A percentile compares a stretch with the other conserved stretches of the same genome.
Conservation (phyloP, 2,329 filamentous ascomycete genomes). For the Venturiaceae sp. region DNA sequence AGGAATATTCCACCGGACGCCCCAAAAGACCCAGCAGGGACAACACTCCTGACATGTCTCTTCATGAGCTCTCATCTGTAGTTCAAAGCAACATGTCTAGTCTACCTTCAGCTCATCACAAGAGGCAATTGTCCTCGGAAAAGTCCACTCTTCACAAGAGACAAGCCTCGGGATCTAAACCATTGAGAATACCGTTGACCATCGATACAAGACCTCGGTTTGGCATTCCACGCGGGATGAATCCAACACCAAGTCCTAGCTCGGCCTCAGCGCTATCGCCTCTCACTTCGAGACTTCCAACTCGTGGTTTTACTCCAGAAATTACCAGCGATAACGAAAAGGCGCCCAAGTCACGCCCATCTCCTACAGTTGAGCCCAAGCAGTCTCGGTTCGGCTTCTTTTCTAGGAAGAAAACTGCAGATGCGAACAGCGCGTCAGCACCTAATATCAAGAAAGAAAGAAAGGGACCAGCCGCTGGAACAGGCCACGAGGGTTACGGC, state of each 20-base stretch:
- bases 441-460: conserved; percentile 50
- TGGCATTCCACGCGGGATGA: conserved; percentile 14
- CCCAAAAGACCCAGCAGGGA: conserved; percentile 35
- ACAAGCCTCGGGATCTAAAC: conserved; percentile 31
- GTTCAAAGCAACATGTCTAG: conserved; percentile 46
- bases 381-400: conserved; percentile 71
- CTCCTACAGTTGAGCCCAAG: conserved; percentile 48
- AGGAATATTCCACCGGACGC: conserved; percentile 33
- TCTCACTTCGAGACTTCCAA: conserved; percentile 12
- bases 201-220: conserved; percentile 13
- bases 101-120: conserved; percentile 38
- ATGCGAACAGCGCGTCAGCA: conserved; percentile 33
- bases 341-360: conserved; percentile 19
- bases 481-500: conserved; percentile 82
- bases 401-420: conserved; percentile 58
- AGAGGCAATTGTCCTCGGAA: conserved; percentile 39
- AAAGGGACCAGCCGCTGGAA: conserved; percentile 83
- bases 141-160: conserved; percentile 38
- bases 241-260: conserved; percentile 27
- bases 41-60: conserved; percentile 31
- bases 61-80: conserved; percentile 37
- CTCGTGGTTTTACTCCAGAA: conserved; percentile 29
- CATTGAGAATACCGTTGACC: neutral
- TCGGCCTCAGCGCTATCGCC: conserved; percentile 17
- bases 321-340: conserved; percentile 23